Base-by-base conservation (phyloP, 2,329 filamentous ascomycete genomes). In the Neoascochyta sp. region DNA sequence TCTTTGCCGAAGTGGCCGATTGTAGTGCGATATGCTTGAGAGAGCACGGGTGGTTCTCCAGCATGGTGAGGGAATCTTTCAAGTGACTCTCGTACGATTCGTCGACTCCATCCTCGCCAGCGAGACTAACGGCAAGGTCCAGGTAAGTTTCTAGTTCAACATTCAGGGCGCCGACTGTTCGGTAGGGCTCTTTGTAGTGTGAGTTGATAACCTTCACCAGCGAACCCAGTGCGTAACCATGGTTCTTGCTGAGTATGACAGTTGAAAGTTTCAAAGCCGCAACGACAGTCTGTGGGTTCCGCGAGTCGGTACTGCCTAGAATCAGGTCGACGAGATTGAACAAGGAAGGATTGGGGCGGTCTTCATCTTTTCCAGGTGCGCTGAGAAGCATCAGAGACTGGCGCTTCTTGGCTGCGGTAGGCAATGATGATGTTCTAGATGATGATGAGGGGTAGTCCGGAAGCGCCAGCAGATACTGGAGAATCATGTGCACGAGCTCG, bases 291-390 rank as follows among this genome's bases (percentile, higher is more conserved):
- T 95, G 89, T 29, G 84, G 76, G 51, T 92, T 95, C 24, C 76
- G 74, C 0, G 92, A 96, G 35, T 80, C 76, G 15, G 95, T 70
- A 52, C 89, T 94, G 19, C 88, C 85, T 3, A 93, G 72, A 16
- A 95, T 82, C 9, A 98, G 74, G 64, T 98, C 92, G 14, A 93
- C 86, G 7, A 98, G 69, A 55, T 93, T 96, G 69, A 95, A 98
- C 1, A 98, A 71, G 9, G 87, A 76, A 1, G 92, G 92, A 2
- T 89, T 92, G 7, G 84, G 75, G 9, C 77, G 71, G 32, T 92
- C 85, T 3, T 83, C 78, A 41, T 84, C 82, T 31, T 84, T 74
- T 3, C 84, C 80, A 58, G 89, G 78, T 63, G 87, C 82, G 18
- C 80, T 86, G 9, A 93, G 77, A 3, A 95, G 75, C 60, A 95